phyloP scores from a whole-genome alignment of 257 asterid species.

The Jasminum sambac region DNA sequence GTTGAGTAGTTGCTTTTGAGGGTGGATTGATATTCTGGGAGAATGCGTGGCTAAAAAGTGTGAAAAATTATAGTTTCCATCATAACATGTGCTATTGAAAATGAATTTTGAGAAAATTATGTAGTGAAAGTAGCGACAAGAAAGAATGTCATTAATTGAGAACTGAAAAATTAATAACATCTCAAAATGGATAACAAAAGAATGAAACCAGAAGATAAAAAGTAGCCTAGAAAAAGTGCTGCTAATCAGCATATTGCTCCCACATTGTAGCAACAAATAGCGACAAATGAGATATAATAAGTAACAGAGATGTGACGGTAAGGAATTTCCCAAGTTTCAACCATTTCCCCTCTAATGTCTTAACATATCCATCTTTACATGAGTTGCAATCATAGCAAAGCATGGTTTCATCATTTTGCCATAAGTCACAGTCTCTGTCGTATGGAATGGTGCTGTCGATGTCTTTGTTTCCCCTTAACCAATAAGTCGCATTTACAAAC shows the following conservation, averaged over 20 bases:
- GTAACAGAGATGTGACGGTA: slow-evolving; percentile 32
- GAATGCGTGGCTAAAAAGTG: too few species aligned
- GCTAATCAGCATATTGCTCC: slow-evolving; percentile 18
- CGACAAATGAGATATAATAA: slow-evolving; percentile 31
- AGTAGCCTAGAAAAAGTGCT: background rate
- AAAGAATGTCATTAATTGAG: background rate
- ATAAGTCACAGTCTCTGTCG: slow-evolving; percentile 33
- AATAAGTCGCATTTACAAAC: slow-evolving; percentile 36
- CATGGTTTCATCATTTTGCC: slow-evolving; percentile 35
- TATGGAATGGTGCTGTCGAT: slow-evolving; percentile 3
- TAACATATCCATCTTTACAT: slow-evolving; percentile 37
- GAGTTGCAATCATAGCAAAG: slow-evolving; percentile 44
- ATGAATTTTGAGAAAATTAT: too few species aligned
- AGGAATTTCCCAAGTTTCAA: slow-evolving; percentile 34
- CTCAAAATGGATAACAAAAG: background rate
- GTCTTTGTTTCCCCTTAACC: slow-evolving; percentile 23
- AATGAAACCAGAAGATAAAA: background rate
- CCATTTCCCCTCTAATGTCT: slow-evolving; percentile 40
- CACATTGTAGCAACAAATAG: slow-evolving; percentile 35
- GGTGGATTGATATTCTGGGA: too few species aligned
- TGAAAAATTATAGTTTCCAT: background rate
- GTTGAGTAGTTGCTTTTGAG: background rate
- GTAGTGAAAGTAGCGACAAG: too few species aligned
- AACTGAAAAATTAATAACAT: background rate
- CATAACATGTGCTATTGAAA: background rate